A percentile compares a stretch with the other conserved stretches of the same genome.
Conservation (phyloP, 257 asterid species). For the Nicotiana noctiflora region DNA sequence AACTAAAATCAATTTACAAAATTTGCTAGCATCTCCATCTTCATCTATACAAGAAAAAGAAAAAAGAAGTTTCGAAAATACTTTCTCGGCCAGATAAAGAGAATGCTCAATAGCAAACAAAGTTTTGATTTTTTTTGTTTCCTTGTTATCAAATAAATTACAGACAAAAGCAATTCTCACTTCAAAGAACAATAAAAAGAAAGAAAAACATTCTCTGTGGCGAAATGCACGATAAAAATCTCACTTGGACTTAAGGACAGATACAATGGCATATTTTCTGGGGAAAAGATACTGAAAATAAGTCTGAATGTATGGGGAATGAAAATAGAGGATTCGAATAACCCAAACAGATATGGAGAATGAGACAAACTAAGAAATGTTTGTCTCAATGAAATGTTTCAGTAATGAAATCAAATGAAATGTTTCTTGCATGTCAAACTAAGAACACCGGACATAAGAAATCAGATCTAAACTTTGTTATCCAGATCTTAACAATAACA, state of each 20-base stretch:
- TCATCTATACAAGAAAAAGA: background rate
- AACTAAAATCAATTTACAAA: background rate
- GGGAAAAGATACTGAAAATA: no score
- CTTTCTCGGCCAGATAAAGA: background rate
- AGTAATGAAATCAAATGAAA: background rate
- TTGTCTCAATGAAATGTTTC: no score
- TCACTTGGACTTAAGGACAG: background rate
- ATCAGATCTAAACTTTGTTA: slow-evolving; percentile 2
- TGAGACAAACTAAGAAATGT: no score
- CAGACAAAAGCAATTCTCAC: background rate
- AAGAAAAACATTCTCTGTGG: background rate
- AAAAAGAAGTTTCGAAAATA: background rate
- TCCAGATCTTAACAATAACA: background rate
- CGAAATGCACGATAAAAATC: background rate
- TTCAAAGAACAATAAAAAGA: background rate
- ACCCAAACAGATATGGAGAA: background rate
- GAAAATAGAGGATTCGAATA: background rate
- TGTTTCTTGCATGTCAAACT: background rate
- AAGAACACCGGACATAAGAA: background rate
- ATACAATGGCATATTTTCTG: background rate
- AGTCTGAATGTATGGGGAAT: no score
- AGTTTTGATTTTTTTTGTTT: background rate
- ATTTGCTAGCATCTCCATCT: background rate
- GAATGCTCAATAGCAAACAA: background rate
- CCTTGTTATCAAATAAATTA: background rate